Base-by-base conservation (phyloP, 169 alveolate genomes). In the Cryptosporidium tyzzeri region DNA sequence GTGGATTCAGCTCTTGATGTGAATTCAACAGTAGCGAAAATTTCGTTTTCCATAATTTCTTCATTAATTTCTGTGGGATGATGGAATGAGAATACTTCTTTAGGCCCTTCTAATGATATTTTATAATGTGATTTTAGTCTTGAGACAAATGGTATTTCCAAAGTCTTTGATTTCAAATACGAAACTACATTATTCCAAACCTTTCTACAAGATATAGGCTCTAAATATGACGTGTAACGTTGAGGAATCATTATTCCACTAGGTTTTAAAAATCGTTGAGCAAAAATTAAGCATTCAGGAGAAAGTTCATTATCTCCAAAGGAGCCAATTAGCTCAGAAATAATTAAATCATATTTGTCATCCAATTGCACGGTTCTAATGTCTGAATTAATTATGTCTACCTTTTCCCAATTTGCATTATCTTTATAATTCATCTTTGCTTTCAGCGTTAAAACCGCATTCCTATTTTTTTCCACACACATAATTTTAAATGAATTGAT, bases 231-330 rank as follows among this genome's bases (percentile, higher is more conserved):
- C 6, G 91, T 74, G 48, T 94, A 93, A 12, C 87, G 65, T 33
- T 84, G 85, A 37, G 97, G 97, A 50, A 95, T 93, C 84, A 91
- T 93, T 3, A 94, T 91, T 9, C 96, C 95, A 21, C 84, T 92
- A 41, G 91, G 86, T 53, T 93, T 92, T 59, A 94, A 39, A 84
- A 91, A 92, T 68, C 86, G 53, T 68, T 92, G 91, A 55, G 95
- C 94, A 61, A 94, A 91, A 18, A 70, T 70, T 23, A 95, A 91
- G 68, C 97, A 95, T 85, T 95, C 97, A 3, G 97, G 97, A 35
- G 95, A 91, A 12, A 95, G 91, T 85, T 95, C 97, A 84, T 95
- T 95, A 89, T 94, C 97, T 48, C 97, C 97, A 89, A 95, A 95
- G 39, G 95, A 91, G 41, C 97, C 97, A 1, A 95, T 84, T 35